phyloP scores from a whole-genome alignment of 164 flowering plant species.

The Magnolia officinalis region DNA sequence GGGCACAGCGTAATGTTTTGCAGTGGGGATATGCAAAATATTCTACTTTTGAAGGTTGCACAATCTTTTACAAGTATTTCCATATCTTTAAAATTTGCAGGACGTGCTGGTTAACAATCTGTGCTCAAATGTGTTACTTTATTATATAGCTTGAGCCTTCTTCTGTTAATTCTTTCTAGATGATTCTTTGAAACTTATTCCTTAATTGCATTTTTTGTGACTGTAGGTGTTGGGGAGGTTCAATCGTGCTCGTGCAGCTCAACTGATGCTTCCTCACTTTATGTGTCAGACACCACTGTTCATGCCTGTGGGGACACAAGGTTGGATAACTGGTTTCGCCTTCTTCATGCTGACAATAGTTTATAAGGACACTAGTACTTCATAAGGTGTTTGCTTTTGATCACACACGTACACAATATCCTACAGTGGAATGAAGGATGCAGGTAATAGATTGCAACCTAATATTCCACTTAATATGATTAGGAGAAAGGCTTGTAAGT shows the following conservation, averaged over 20 bases:
- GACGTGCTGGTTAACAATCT: neutral
- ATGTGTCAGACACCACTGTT: constrained; percentile 83
- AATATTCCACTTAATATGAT: too few species aligned
- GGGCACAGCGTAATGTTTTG: neutral
- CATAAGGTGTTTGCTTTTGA: too few species aligned
- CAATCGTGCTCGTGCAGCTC: constrained; percentile 93
- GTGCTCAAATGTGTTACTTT: neutral
- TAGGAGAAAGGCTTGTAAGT: too few species aligned
- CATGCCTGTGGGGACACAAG: constrained; percentile 99
- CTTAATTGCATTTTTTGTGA: neutral
- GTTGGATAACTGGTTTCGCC: constrained; percentile 29
- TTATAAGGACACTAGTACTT: too few species aligned
- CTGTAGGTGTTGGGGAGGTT: constrained; percentile 48
- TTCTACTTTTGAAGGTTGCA: neutral
- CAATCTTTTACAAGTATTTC: too few species aligned
- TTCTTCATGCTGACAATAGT: neutral
- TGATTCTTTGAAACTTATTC: neutral
- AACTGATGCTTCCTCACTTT: constrained; percentile 75
- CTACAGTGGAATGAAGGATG: too few species aligned
- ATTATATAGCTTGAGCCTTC: neutral
- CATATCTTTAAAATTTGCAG: neutral
- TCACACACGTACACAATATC: too few species aligned
- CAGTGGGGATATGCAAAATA: neutral
- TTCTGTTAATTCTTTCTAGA: neutral
- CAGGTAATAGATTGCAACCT: too few species aligned